Base-by-base conservation (phyloP, 192 early-diverging fungal genomes). In the Entomortierella beljakovae region DNA sequence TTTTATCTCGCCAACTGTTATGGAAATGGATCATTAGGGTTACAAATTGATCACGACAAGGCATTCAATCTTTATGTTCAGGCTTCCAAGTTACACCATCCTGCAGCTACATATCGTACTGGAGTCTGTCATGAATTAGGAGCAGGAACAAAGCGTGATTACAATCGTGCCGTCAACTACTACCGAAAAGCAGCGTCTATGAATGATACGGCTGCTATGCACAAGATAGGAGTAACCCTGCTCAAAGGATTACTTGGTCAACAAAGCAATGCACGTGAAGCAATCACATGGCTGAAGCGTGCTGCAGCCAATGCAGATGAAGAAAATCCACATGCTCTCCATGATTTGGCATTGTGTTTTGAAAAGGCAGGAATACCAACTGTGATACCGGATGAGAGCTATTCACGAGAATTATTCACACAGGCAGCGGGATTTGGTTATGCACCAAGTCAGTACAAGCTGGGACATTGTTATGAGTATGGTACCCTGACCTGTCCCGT, bases 101-200 rank as follows among this genome's bases (percentile, higher is more conserved):
- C 96, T 16, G 90, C 92, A 29, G 93, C 95, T 10, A 97, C 95
- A 25, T 99, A 97, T 80, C 91, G 97, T 65, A 92, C 93, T 2
- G 98, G 94, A 6, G 96, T 97, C 11, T 99, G 97, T 83, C 97
- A 98, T 82, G 98, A 99, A 75, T 82, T 93, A 26, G 97, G 96
- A 28, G 90, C 93, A n/a, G 98, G 98, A 42, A 96, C 95, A 18
- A 94, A 95, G 57, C 82, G 90, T 9, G 96, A 98, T 71, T 83
- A 88, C 22, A 79, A 84, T 29, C 89, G 94, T 10, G 91, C 97
- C 0, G 85, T 95, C 35, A 94, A 97, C 79, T 98, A 94, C 68
- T 99, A 95, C 80, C 86, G 94, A 61, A 97, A 98, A 83, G 93
- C 96, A 0, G 97, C 96, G 1, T 90, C 91, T 13, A 79, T 96